These are phyloP conservation scores for Setomelanomma holmii DNA, from an alignment of 2,329 filamentous ascomycete species.

Conservation along the genomic window DNA sequence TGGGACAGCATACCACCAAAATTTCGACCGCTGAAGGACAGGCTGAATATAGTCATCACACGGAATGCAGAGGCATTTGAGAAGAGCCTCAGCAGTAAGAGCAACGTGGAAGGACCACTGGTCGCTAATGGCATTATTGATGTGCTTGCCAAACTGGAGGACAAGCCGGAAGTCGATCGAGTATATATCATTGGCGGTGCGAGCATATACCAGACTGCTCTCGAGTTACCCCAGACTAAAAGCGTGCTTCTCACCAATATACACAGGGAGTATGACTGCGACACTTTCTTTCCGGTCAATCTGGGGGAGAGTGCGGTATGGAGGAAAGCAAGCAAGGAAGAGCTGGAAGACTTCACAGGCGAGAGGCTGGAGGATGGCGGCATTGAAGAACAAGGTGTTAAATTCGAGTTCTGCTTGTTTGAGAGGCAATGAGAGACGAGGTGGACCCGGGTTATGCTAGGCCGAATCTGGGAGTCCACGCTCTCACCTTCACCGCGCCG, in stretches of 20 bases:
- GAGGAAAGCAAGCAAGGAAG: conserved; percentile 59
- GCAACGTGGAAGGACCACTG: conserved; percentile 51
- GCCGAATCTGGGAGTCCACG: no score
- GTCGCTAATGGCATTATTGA: conserved; percentile 63
- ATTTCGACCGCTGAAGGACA: conserved; percentile 79
- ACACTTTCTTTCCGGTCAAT: conserved; percentile 74
- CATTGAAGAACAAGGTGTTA: conserved; percentile 68
- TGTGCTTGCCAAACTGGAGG: conserved; percentile 48
- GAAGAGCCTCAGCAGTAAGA: conserved; percentile 11
- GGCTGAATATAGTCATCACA: conserved; percentile 84
- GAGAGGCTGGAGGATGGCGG: conserved; percentile 65
- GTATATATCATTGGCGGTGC: conserved; percentile 91
- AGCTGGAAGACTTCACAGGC: conserved; percentile 69
- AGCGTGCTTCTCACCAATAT: conserved; percentile 76
- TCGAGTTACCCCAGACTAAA: conserved; percentile 65
- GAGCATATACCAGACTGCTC: conserved; percentile 78
- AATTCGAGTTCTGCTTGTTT: conserved; percentile 79
- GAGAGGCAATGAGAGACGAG: conserved; percentile 36
- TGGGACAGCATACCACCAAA: conserved; percentile 86
- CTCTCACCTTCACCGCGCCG: no score
- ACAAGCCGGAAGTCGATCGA: conserved; percentile 16
- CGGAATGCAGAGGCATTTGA: conserved; percentile 46
- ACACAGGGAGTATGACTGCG: conserved; percentile 73
- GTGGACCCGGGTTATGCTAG: no score
- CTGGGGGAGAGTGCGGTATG: conserved; percentile 61